phyloP scores from a whole-genome alignment of 495 filamentous ascomycete species.

The Staphylotrichum longicolle region DNA sequence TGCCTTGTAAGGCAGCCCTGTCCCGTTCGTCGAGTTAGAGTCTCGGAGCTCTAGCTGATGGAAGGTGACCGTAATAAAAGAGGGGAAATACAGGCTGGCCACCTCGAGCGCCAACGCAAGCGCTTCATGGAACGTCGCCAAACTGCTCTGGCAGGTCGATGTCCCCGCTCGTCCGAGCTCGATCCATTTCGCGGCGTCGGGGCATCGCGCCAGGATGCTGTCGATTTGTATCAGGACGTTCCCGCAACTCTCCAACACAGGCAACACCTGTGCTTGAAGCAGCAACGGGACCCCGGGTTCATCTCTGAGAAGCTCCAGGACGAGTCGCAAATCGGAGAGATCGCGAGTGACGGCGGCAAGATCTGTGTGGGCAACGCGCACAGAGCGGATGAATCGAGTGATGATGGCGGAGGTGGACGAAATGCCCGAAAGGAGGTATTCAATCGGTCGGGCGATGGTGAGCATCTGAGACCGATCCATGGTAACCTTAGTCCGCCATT shows the following conservation, averaged over 20 bases:
- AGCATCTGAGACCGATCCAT: conserved; percentile 14
- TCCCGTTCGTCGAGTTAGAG: not conserved
- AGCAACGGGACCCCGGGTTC: conserved; percentile 25
- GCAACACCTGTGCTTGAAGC: conserved; percentile 25
- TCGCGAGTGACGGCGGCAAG: conserved; percentile 33
- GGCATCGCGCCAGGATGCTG: conserved; percentile 21
- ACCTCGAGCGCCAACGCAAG: conserved; percentile 29
- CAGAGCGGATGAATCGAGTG: conserved; percentile 32
- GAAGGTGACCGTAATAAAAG: too few species aligned
- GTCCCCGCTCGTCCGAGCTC: conserved; percentile 19
- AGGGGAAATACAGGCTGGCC: conserved; percentile 20
- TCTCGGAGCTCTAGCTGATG: not conserved
- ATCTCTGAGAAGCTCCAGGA: conserved; percentile 32
- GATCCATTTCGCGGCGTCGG: conserved; percentile 24
- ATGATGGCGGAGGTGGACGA: conserved; percentile 30
- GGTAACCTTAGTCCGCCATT: not conserved
- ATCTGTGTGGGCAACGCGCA: conserved; percentile 31
- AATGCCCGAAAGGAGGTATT: conserved; percentile 29
- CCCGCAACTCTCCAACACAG: conserved; percentile 26
- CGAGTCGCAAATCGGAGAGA: conserved; percentile 33
- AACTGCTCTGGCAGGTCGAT: conserved; percentile 13
- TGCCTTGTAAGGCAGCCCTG: conserved; percentile 7
- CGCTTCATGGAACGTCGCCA: conserved; percentile 24
- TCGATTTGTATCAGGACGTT: conserved; percentile 25
- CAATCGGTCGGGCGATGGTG: conserved; percentile 24